Evolutionary conservation across 306 rosid genomes (phyloP).

Genomic region (Vigna radiata): DNA sequence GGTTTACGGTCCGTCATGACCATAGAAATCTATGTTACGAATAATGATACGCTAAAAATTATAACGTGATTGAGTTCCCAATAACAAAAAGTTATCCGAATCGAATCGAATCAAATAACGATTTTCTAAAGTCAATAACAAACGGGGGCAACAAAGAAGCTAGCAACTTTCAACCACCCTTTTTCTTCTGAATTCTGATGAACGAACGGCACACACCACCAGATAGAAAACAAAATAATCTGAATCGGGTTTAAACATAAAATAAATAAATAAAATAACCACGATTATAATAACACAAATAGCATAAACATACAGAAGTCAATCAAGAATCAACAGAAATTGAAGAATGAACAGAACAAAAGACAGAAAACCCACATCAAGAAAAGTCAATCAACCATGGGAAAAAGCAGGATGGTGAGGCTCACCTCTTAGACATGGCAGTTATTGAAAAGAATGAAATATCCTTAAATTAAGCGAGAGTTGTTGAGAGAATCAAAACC

Average conservation of each 20-base stretch:
- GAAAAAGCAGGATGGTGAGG: neutral
- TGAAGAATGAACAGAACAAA: neutral
- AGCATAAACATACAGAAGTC: conserved; percentile 13
- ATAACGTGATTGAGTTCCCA: conserved; percentile 2
- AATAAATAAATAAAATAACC: neutral
- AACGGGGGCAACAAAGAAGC: neutral
- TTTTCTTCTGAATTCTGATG: conserved; percentile 2
- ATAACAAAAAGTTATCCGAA: neutral
- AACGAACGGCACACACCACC: neutral
- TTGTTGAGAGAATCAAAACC: conserved; percentile 49
- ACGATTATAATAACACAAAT: conserved; percentile 14
- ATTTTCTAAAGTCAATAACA: conserved; percentile 15
- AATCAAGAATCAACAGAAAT: conserved; percentile 6
- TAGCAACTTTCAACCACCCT: conserved; percentile 10
- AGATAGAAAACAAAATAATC: neutral
- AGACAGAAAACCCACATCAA: conserved; percentile 11
- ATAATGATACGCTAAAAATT: conserved; percentile 13
- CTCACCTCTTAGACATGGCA: conserved; percentile 61
- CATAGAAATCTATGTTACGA: conserved; percentile 26
- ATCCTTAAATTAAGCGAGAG: conserved; percentile 23
- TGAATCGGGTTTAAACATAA: neutral
- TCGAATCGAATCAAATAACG: neutral
- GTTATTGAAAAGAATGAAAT: neutral
- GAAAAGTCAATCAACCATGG: neutral
- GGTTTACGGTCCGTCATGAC: neutral